Evolutionary conservation across 1,284 basidiomycete genomes (phyloP), one percentile per base, ranked within the genome.

Genomic region (Gastroboletus turbinatus): DNA sequence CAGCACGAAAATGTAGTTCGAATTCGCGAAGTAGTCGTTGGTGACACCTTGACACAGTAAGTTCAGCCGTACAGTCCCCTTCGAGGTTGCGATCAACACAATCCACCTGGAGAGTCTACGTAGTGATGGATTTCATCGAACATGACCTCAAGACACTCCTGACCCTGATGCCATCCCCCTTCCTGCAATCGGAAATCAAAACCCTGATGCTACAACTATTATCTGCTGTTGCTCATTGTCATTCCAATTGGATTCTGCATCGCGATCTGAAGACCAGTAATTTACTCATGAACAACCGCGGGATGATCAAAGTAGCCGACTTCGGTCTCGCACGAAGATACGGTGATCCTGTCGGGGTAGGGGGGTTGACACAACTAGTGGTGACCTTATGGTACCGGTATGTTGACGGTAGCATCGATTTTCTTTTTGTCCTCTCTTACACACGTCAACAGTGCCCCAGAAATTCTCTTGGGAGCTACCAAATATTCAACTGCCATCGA

Each of bases 61-160:
- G 95, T 73, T 60, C 60, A 63, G 42, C 21, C 19, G 17, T 44
- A 33, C 39, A 50, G 38, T 62, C 38, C 8, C 46, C 25, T 47
- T 43, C 19, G 40, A 53, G 23, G 32, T 59, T 52, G 29, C 23
- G 30, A 61, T 66, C 63, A 67, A 60, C 49, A 57, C 36, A 40
- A 59, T 56, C 51, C 46, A 61, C 63, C 62, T 60, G 59, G 78
- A 96, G 94, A 78, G 94, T 98, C 53, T 99, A 95, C 75, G 94
- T 99, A 60, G 96, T 98, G 32, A 98, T 98, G 95, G 96, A 98
- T 68, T 99, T 99, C 69, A 96, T 99, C 69, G 97, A 99, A 74
- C 97, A 99, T 73, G 96, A 99, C 72, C 87, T 99, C 69, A 99
- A 99, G 75, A 92, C 95, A 2, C 82, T 99, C 49, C 81, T 99